A percentile compares a stretch with the other conserved stretches of the same genome.
These are phyloP conservation scores for Eucalyptus marginata DNA, from an alignment of 345 rosid genomes.

Conservation along the genomic window DNA sequence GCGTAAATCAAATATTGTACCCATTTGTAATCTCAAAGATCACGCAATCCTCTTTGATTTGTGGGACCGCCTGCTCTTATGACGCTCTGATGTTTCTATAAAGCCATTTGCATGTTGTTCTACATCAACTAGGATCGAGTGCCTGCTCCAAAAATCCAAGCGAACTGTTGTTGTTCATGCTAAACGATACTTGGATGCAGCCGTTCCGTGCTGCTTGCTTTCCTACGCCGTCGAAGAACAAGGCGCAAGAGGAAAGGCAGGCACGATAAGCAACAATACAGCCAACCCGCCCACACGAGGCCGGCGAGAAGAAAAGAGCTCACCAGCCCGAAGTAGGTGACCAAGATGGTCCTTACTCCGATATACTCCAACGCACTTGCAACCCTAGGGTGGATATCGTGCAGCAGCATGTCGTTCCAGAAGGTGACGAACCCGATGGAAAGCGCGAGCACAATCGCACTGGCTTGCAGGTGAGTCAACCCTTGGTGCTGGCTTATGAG, in stretches of 20 bases:
- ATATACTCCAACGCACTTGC: neutral
- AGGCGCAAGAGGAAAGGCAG: neutral
- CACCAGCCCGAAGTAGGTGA: neutral
- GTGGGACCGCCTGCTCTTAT: too few relatives aligned
- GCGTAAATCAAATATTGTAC: too few relatives aligned
- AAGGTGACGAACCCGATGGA: neutral
- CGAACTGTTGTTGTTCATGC: too few relatives aligned
- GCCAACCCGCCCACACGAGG: neutral
- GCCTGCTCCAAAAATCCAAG: too few relatives aligned
- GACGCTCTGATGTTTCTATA: too few relatives aligned
- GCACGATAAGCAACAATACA: neutral
- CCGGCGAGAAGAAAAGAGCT: neutral
- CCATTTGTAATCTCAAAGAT: too few relatives aligned
- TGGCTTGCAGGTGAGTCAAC: neutral
- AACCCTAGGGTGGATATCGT: rapidly evolving
- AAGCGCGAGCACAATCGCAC: neutral
- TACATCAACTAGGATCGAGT: too few relatives aligned
- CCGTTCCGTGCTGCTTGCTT: neutral
- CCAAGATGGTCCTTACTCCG: neutral
- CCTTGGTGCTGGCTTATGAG: neutral
- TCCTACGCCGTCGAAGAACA: neutral
- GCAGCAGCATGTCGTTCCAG: neutral
- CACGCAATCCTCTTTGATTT: too few relatives aligned
- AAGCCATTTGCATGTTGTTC: too few relatives aligned
- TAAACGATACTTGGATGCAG: too few relatives aligned